Evolutionary conservation across 2,329 filamentous ascomycete genomes (phyloP), one percentile per base, ranked within the genome.

Genomic region (Colletotrichum chrysophilum): DNA sequence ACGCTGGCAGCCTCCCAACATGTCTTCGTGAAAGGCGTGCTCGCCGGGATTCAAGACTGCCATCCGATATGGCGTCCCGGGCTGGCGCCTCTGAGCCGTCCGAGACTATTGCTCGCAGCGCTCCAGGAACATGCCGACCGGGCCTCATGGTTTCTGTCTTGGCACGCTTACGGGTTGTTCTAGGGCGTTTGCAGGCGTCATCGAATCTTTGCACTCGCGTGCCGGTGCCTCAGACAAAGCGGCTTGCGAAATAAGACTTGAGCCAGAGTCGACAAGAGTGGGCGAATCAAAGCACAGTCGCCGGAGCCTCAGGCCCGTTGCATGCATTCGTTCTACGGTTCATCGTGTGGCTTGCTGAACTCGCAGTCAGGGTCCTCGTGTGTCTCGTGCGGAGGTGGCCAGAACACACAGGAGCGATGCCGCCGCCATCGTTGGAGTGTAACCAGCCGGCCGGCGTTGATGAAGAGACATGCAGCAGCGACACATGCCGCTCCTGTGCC

Each of bases 391-490:
- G 43, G 72, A 66, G 21, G 36, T 55, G 52, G 38, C 34, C 10
- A 28, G 30, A 36, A 34, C 32, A 60, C 28, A 60, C 26, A 58
- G 58, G 58, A 64, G 66, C 55, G 52, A 66, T 71, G 55, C 52
- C 60, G 52, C 61, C 60, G 38, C 64, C 43, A 21, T 66, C 66
- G 62, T 68, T 65, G 56, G n/a, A 72, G 69, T 72, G 69, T 72
- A 67, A 75, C 69, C 73, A 68, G 56, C 43, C 32, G 34, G 69
- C 69, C 56, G 56, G 69, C 56, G 32, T 67, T 58, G 61, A 16
- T 61, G 26, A 43, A 71, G 73, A 75, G 62, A 64, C 62, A 75
- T 64, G 62, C 69, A 48, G 73, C 68, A 30, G 36, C 36, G 18
- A n/a, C 61, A 36, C 38, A 48, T 10, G 60, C 48, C 62, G 71